Evolutionary conservation across 176 grass and related monocot genomes (phyloP), one percentile per base, ranked within the genome.

Genomic region (Oryza coarctata): DNA sequence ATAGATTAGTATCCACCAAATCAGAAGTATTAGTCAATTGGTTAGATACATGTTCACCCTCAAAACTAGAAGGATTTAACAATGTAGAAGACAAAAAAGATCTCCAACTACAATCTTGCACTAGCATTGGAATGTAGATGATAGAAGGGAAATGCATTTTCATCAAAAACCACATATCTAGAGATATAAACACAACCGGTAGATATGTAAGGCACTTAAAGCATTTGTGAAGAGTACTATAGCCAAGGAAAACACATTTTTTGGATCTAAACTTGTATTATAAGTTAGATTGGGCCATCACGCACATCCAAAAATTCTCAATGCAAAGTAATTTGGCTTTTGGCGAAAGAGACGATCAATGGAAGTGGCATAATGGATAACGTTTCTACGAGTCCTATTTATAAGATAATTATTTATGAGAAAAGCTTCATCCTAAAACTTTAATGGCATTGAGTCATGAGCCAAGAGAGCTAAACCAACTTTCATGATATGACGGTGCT

Each of bases 111-210:
- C n/a, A n/a, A n/a, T n/a, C n/a, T n/a, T n/a, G n/a, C n/a, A n/a
- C 41, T 6, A 6, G 41, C 11, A 6, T 44, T 44, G 3, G 41
- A 44, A 44, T 32, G n/a, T 31, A 36, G 55, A 2, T 33, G 32
- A 33, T 1, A 33, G 32, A 33, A 33, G 3, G 32, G 32, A 33
- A 33, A 33, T 4, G 52, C n/a, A 41, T 34, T 70, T 3, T 27
- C 70, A 13, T 40, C 2, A 63, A 45, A 40, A n/a, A 83, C 39
- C n/a, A 36, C 71, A 1, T 39, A 27, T 52, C 26, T 74, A 67
- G 73, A 73, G 26, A 39, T 73, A 28, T 50, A 83, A 65, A 63
- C 50, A 60, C 71, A 65, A 73, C 52, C 71, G 43, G 55, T 13
- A 60, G 55, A 8, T 5, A 60, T 22, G 6, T 60, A 1, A n/a